Percentiles rank a stretch among this genome's conserved stretches.
These are phyloP conservation scores for Cutaneotrichosporon mucoides DNA, from an alignment of 1,284 basidiomycete genomes.

Conservation along the genomic window DNA sequence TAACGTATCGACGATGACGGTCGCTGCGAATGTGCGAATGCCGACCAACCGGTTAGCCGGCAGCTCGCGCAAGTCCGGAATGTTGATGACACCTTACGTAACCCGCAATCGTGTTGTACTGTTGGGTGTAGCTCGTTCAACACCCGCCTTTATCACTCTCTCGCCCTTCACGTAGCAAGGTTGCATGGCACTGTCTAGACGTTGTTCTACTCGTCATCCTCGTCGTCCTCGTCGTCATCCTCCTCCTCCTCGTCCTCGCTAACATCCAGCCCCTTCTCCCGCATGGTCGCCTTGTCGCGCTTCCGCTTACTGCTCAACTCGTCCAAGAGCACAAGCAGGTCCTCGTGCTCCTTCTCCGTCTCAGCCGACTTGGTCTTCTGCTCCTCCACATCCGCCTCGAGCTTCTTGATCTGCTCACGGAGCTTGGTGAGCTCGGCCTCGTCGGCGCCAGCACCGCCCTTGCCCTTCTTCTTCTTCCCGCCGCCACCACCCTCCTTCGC, in stretches of 20 bases:
- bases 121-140: too few species aligned
- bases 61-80: too few species aligned
- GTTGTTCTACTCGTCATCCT: slow-evolving; percentile 37
- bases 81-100: too few species aligned
- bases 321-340: slow-evolving; percentile 86
- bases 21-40: too few species aligned
- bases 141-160: too few species aligned
- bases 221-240: slow-evolving; percentile 62
- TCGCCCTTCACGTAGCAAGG: too few species aligned
- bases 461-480: slow-evolving; percentile 20
- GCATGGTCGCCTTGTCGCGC: slow-evolving; percentile 72
- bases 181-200: too few species aligned
- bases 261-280: slow-evolving; percentile 71
- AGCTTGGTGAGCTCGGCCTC: slow-evolving; percentile 18
- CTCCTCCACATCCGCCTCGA: slow-evolving; percentile 52
- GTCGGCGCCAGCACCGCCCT: slow-evolving; percentile 10
- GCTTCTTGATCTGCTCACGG: slow-evolving; percentile 17
- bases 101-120: too few species aligned
- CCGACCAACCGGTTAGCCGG: too few species aligned
- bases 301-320: slow-evolving; percentile 82
- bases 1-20: too few species aligned
- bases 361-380: slow-evolving; percentile 67
- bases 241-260: slow-evolving; percentile 72
- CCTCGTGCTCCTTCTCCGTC: slow-evolving; percentile 90
- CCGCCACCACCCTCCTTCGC: slow-evolving; percentile 4